phyloP scores from a whole-genome alignment of 2,329 filamentous ascomycete species.

The Pseudocercospora fijiensis region DNA sequence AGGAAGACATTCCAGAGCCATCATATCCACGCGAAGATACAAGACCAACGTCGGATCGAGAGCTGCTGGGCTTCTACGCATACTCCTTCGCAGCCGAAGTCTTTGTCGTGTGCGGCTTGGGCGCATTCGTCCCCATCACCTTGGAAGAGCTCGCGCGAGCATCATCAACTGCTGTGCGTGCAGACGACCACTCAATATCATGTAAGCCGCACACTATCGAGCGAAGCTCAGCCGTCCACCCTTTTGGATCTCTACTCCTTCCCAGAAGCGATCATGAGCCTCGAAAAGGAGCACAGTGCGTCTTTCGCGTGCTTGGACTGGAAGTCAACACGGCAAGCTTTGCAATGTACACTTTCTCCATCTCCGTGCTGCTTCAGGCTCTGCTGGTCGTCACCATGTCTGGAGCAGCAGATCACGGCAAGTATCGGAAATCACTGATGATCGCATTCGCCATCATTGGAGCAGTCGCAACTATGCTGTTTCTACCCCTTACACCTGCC shows the following conservation, averaged over 20 bases:
- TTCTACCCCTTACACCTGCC: constrained; percentile 72
- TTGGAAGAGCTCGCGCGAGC: constrained; percentile 91
- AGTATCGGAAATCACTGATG: constrained; percentile 82
- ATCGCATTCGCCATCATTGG: constrained; percentile 82
- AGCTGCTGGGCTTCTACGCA: constrained; percentile 91
- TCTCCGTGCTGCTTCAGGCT: constrained; percentile 85
- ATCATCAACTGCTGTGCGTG: constrained; percentile 70
- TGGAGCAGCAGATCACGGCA: constrained; percentile 88
- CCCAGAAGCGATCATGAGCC: constrained; percentile 5
- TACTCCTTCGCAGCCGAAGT: constrained; percentile 97
- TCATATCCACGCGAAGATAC: constrained; percentile 82
- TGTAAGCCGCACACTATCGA: constrained; percentile 50
- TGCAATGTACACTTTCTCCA: constrained; percentile 96
- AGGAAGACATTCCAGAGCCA: constrained; percentile 35
- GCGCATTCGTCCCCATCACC: constrained; percentile 92
- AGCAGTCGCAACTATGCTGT: constrained; percentile 80
- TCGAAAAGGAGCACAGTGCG: constrained; percentile 63
- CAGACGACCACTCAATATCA: constrained; percentile 71
- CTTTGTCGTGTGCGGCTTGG: constrained; percentile 86
- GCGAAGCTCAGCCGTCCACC: neutral
- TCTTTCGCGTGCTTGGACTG: constrained; percentile 76
- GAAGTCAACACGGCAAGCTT: constrained; percentile 96
- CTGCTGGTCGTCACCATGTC: constrained; percentile 94
- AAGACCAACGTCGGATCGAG: constrained; percentile 79
- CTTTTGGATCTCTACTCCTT: neutral